Evolutionary conservation across 441 rosid species (phyloP), one percentile per base, ranked within the genome.

Genomic region (Erysimum cheiri): DNA sequence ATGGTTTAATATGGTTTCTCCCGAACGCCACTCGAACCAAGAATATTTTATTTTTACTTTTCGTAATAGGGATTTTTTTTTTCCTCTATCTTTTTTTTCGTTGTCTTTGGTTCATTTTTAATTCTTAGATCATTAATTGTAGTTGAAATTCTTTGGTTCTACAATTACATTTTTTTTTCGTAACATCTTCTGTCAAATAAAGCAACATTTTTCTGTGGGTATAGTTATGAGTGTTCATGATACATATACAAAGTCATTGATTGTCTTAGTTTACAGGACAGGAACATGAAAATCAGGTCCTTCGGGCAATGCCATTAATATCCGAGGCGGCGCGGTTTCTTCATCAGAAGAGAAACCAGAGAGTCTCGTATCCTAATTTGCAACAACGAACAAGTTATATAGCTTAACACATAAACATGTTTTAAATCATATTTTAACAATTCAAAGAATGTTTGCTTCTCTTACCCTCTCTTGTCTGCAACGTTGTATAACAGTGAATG

Each of bases 401-500:
- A 9, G 7, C 19, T 52, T 28, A 22, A 22, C 57, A 28, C 57
- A 52, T 22, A 7, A 37, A 37, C 3, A 41, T 8, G 74, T 60
- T 60, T 15, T 36, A 29, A 69, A 44, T 36, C 47, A 41, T 49
- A 67, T 2, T 32, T 3, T 40, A 58, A 24, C 24, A 36, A 73
- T 43, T 43, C 33, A 19, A 26, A 35, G 36, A 49, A 53, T 22
- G 37, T 46, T 46, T 29, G 22, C 62, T 15, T 15, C 49, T 66
- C 78, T 69, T 28, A 69, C 78, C 66, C 49, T 56, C 36, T 83
- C 85, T 43, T 53, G 80, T 35, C 71, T 82, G 39, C 85, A 83
- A 35, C 70, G 84, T 78, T 83, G 87, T 66, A 85, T 80, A 40
- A 76, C 80, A 8, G 76, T 73, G 67, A 85, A 77, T 58, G 86